phyloP scores from a whole-genome alignment of 805 yeast species.

The Teunomyces barrocoloradensis region DNA sequence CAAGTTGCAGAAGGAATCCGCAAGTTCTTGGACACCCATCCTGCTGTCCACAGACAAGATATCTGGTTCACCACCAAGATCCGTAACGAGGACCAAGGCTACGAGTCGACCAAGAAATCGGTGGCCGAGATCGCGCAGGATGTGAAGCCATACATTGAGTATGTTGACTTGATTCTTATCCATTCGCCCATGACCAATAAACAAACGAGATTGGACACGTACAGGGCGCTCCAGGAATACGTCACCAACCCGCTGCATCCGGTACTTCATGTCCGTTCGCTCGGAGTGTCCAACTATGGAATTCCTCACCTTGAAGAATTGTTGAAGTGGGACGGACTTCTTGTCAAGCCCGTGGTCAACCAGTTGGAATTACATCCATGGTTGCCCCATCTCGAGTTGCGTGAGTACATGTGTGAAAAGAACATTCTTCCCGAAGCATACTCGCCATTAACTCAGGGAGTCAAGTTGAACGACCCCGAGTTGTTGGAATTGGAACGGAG shows the following conservation, averaged over 20 bases:
- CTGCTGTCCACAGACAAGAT: slow-evolving; percentile 27
- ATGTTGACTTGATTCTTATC: slow-evolving; percentile 40
- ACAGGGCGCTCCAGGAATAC: slow-evolving; percentile 73
- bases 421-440: slow-evolving; percentile 69
- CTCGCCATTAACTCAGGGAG: slow-evolving; percentile 73
- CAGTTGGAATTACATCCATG: slow-evolving; percentile 86
- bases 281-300: slow-evolving; percentile 81
- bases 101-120: slow-evolving; percentile 31
- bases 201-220: slow-evolving; percentile 55
- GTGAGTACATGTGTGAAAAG: slow-evolving; percentile 54
- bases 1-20: slow-evolving; percentile 61
- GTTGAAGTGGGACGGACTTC: slow-evolving; percentile 45
- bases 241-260: slow-evolving; percentile 39
- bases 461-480: slow-evolving; percentile 52
- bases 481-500: slow-evolving; percentile 49
- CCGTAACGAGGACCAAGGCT: slow-evolving; percentile 30
- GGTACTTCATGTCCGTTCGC: slow-evolving; percentile 48
- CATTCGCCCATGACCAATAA: slow-evolving; percentile 51
- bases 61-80: slow-evolving; percentile 41
- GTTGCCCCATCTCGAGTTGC: slow-evolving; percentile 65
- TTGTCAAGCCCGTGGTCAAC: slow-evolving; percentile 58
- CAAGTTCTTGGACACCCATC: slow-evolving; percentile 48
- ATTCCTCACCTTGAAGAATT: slow-evolving; percentile 57
- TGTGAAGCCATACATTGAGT: slow-evolving; percentile 30
- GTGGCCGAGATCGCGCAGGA: slow-evolving; percentile 28